Evolutionary conservation across 331 rosid genomes (phyloP).

Genomic region (Acacia pycnantha): DNA sequence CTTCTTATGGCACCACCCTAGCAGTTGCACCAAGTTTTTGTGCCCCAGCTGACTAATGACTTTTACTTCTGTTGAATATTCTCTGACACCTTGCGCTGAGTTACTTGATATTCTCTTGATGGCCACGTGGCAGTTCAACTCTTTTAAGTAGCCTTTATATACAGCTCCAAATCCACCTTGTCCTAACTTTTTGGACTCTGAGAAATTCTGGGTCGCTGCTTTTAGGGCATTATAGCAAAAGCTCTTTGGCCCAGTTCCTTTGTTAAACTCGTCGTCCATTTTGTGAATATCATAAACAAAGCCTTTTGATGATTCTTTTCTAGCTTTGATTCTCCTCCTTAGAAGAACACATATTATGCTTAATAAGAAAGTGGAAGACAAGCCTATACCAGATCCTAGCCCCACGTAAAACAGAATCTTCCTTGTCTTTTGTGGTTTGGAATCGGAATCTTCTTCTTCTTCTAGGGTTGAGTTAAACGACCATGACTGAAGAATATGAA

Average conservation of each 20-base stretch:
- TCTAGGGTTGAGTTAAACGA: slow-evolving; percentile 14
- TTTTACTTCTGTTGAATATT: slow-evolving; percentile 50
- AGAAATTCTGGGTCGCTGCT: slow-evolving; percentile 31
- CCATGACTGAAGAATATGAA: slow-evolving; percentile 26
- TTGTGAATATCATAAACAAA: neutral
- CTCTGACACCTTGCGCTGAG: slow-evolving; percentile 50
- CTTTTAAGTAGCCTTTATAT: slow-evolving; percentile 43
- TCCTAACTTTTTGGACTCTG: slow-evolving; percentile 38
- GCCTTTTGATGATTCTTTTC: neutral
- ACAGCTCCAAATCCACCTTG: slow-evolving; percentile 45
- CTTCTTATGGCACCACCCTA: slow-evolving; percentile 61
- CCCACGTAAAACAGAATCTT: slow-evolving; percentile 1
- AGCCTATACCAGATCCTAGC: slow-evolving; percentile 7
- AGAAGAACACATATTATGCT: neutral
- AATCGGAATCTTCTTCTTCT: neutral
- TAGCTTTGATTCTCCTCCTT: neutral
- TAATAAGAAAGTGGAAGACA: neutral
- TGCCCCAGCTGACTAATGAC: slow-evolving; percentile 51
- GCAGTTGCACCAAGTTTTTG: slow-evolving; percentile 48
- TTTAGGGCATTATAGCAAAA: slow-evolving; percentile 19
- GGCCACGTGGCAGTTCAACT: slow-evolving; percentile 35
- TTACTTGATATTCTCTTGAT: slow-evolving; percentile 49
- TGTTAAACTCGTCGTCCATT: slow-evolving; percentile 35
- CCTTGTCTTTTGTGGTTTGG: neutral
- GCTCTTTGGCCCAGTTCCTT: slow-evolving; percentile 36